Percentiles rank a stretch among this genome's conserved stretches.
Conservation (phyloP, 495 filamentous ascomycete species). For the Mytilinidion resinicola region DNA sequence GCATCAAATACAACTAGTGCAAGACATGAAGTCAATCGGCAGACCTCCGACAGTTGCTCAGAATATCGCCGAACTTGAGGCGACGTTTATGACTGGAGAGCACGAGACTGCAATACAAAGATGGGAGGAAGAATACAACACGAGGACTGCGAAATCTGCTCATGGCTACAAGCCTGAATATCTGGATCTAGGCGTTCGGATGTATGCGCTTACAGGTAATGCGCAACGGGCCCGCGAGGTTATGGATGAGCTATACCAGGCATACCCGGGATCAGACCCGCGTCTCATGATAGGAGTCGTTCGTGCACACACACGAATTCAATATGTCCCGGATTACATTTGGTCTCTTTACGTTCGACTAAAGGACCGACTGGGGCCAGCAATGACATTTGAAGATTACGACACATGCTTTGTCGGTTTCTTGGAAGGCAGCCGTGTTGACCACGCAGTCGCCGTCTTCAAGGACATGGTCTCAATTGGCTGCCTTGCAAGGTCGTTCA, state of each 20-base stretch:
- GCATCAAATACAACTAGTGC: constrained; percentile 8
- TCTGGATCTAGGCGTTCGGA: constrained; percentile 17
- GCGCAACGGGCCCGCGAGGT: constrained; percentile 14
- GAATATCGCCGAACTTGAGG: constrained; percentile 3
- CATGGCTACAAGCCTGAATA: constrained; percentile 4
- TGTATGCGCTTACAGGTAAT: constrained; percentile 19
- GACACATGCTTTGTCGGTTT: constrained; percentile 18
- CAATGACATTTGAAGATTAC: constrained; percentile 10
- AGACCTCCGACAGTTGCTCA: constrained; percentile 7
- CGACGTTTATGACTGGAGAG: constrained; percentile 11
- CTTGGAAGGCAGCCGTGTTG: constrained; percentile 14
- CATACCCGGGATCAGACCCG: constrained; percentile 8
- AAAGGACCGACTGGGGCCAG: constrained; percentile 1
- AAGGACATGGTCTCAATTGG: constrained; percentile 15
- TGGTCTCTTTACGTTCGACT: constrained; percentile 8
- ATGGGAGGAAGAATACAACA: constrained; percentile 18
- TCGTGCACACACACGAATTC: constrained; percentile 6
- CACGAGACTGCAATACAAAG: constrained; percentile 13
- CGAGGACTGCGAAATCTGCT: neutral
- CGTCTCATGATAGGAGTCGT: constrained; percentile 17
- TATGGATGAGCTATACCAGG: constrained; percentile 15
- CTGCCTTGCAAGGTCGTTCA: neutral
- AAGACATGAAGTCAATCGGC: constrained; percentile 17
- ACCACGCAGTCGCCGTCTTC: constrained; percentile 12
- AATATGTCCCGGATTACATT: neutral